Conservation (phyloP, 495 filamentous ascomycete species). For the Geoglossum glabrum region DNA sequence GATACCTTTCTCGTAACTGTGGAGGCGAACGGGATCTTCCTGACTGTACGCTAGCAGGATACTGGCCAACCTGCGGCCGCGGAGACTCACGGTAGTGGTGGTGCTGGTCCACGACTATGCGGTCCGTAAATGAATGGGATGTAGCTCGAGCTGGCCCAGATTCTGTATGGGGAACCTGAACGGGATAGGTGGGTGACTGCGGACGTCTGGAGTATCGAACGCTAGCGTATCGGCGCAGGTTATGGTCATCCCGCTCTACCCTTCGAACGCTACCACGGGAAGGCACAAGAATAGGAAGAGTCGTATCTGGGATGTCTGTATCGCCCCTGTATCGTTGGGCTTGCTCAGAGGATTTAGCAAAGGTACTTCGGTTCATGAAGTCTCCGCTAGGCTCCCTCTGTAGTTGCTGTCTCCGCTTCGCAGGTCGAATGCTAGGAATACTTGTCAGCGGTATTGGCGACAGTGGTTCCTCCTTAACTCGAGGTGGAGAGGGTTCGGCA, state of each 20-base stretch:
- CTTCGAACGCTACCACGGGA: constrained; percentile 24
- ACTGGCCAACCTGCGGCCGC: constrained; percentile 22
- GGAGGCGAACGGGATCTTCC: constrained; percentile 41
- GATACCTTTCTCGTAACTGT: constrained; percentile 24
- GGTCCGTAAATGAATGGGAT: constrained; percentile 40
- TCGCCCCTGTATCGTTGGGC: constrained; percentile 21
- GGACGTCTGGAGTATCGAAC: constrained; percentile 22
- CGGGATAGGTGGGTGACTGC: constrained; percentile 12
- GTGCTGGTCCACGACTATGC: constrained; percentile 24
- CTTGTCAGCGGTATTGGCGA: constrained; percentile 42
- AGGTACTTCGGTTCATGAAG: not conserved
- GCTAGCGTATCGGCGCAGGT: constrained; percentile 40
- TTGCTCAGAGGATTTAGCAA: not conserved
- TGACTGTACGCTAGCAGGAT: constrained; percentile 17
- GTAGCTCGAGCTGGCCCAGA: constrained; percentile 32
- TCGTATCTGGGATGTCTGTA: constrained; percentile 20
- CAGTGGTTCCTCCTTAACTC: constrained; percentile 73
- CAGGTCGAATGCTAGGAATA: constrained; percentile 11
- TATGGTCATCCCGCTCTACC: constrained; percentile 30
- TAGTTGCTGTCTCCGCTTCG: constrained; percentile 29
- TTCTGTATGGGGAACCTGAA: constrained; percentile 24
- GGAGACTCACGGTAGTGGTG: constrained; percentile 37
- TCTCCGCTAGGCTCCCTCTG: constrained; percentile 25
- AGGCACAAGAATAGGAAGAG: constrained; percentile 19
- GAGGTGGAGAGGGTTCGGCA: constrained; percentile 26